Conservation (phyloP, 331 rosid species). For the Spiraea crenata region DNA sequence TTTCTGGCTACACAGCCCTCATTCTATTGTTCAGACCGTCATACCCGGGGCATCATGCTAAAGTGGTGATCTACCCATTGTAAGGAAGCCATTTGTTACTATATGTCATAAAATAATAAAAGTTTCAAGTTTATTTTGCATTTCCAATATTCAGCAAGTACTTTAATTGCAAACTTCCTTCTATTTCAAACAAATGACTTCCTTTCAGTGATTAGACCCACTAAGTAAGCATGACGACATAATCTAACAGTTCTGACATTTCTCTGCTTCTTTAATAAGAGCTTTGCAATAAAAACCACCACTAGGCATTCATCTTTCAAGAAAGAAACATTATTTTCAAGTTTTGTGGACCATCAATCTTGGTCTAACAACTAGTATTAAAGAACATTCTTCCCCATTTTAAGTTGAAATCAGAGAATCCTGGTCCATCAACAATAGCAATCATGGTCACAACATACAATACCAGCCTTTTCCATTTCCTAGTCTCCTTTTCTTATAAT, state of each 20-base stretch:
- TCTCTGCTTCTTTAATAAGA: background rate
- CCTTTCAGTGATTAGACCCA: background rate
- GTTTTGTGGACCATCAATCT: background rate
- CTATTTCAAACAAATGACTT: background rate
- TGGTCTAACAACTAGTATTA: background rate
- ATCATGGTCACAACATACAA: background rate
- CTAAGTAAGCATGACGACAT: background rate
- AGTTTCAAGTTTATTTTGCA: background rate
- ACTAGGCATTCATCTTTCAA: conserved; percentile 3
- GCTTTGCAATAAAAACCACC: background rate
- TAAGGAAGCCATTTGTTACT: background rate
- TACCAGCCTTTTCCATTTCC: background rate
- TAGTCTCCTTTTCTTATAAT: background rate
- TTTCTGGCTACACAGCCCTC: background rate
- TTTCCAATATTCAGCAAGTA: background rate
- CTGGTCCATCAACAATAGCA: background rate
- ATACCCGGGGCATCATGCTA: background rate
- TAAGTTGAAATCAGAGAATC: background rate
- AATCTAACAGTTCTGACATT: background rate
- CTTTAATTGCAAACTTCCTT: background rate
- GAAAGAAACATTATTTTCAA: background rate
- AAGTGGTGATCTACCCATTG: background rate
- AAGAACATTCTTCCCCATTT: background rate
- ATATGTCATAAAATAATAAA: background rate
- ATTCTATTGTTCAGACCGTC: background rate